These are phyloP conservation scores for Neurospora sp. DNA, from an alignment of 495 filamentous ascomycete species.

Conservation along the genomic window DNA sequence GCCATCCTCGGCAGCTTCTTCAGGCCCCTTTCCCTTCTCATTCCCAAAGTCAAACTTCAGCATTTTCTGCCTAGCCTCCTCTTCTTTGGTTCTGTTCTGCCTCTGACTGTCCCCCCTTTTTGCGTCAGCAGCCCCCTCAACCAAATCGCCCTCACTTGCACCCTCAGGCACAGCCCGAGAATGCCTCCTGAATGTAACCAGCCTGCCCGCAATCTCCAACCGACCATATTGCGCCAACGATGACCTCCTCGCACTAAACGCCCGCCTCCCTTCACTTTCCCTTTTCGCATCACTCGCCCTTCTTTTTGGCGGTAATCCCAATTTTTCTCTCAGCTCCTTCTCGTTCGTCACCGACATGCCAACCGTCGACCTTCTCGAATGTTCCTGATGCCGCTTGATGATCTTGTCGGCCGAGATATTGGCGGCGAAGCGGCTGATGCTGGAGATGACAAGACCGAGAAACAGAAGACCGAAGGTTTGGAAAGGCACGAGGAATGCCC, in stretches of 20 bases:
- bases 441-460: slow-evolving; percentile 64
- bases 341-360: slow-evolving; percentile 41
- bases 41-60: neutral
- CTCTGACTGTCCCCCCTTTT: neutral
- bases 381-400: slow-evolving; percentile 51
- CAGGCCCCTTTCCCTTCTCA: slow-evolving; percentile 11
- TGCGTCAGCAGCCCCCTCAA: neutral
- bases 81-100: neutral
- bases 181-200: slow-evolving; percentile 19
- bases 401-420: slow-evolving; percentile 59
- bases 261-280: neutral
- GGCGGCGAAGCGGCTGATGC: slow-evolving; percentile 52
- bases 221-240: slow-evolving; percentile 27
- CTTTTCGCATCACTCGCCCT: neutral
- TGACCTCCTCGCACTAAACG: neutral
- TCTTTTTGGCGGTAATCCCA: slow-evolving; percentile 27
- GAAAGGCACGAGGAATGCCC: slow-evolving; percentile 57
- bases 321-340: slow-evolving; percentile 29
- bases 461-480: slow-evolving; percentile 66
- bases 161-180: neutral
- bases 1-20: too few species aligned
- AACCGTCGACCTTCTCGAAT: slow-evolving; percentile 46
- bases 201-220: slow-evolving; percentile 24
- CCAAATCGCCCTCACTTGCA: neutral
- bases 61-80: neutral